Percentiles rank a stretch among this genome's conserved stretches.
Evolutionary conservation across 495 filamentous ascomycete species (phyloP).

Genomic region (Xylaria longipes): DNA sequence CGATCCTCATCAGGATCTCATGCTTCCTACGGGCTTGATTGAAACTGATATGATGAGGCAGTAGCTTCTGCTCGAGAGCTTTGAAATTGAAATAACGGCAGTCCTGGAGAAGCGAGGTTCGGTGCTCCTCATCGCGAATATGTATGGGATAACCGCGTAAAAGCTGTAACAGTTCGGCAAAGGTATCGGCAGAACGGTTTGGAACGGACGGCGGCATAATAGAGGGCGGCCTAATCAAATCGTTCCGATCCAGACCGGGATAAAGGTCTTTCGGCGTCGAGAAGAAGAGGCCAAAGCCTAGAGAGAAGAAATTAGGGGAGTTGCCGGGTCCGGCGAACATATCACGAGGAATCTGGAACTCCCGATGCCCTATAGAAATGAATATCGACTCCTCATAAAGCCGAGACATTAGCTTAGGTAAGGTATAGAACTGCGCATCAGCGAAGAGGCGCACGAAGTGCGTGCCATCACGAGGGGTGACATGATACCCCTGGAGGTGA

Average conservation of each 20-base stretch:
- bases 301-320: slow-evolving; percentile 92
- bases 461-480: slow-evolving; percentile 78
- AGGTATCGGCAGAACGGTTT: slow-evolving; percentile 77
- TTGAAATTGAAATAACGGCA: slow-evolving; percentile 93
- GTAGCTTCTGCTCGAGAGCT: slow-evolving; percentile 86
- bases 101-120: slow-evolving; percentile 79
- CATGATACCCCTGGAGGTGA: slow-evolving; percentile 93
- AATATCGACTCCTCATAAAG: slow-evolving; percentile 94
- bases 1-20: slow-evolving; percentile 83
- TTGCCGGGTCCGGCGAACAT: slow-evolving; percentile 86
- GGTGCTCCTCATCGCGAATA: slow-evolving; percentile 79
- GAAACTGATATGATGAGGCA: slow-evolving; percentile 77
- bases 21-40: slow-evolving; percentile 69
- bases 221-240: slow-evolving; percentile 87
- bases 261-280: slow-evolving; percentile 79
- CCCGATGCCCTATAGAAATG: slow-evolving; percentile 81
- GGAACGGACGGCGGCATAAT: slow-evolving; percentile 84
- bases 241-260: slow-evolving; percentile 79
- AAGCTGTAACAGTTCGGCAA: slow-evolving; percentile 82
- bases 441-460: slow-evolving; percentile 93
- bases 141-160: slow-evolving; percentile 86
- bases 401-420: slow-evolving; percentile 88
- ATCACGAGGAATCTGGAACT: slow-evolving; percentile 90
- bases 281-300: slow-evolving; percentile 92
- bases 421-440: slow-evolving; percentile 94